phyloP scores from a whole-genome alignment of 2,329 filamentous ascomycete species.

The Epichloe scottii region DNA sequence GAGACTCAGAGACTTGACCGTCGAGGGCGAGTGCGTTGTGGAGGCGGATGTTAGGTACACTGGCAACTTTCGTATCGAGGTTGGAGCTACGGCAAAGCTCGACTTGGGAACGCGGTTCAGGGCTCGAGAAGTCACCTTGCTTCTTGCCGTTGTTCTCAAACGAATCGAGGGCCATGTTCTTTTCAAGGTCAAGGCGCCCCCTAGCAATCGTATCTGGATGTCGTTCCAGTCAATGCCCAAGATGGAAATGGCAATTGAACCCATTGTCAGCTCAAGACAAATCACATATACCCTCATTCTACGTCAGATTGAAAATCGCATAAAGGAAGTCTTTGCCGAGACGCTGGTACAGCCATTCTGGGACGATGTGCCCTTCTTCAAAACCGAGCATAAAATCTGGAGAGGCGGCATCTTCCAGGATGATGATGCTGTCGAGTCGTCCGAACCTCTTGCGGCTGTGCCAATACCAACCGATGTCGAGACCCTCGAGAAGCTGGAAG shows the following conservation, averaged over 20 bases:
- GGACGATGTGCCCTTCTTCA: slow-evolving; percentile 89
- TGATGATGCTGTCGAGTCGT: slow-evolving; percentile 31
- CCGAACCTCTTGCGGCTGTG: slow-evolving; percentile 10
- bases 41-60: slow-evolving; percentile 83
- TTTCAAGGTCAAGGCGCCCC: slow-evolving; percentile 83
- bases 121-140: slow-evolving; percentile 73
- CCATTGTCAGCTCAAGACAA: slow-evolving; percentile 86
- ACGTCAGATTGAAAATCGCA: slow-evolving; percentile 84
- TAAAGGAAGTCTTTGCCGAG: slow-evolving; percentile 87
- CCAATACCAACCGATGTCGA: slow-evolving; percentile 34
- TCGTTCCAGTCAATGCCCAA: slow-evolving; percentile 90
- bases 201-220: slow-evolving; percentile 93
- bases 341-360: slow-evolving; percentile 87
- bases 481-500: slow-evolving; percentile 35
- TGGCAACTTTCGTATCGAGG: slow-evolving; percentile 78
- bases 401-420: slow-evolving; percentile 72
- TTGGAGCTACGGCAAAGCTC: slow-evolving; percentile 85
- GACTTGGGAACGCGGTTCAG: slow-evolving; percentile 85
- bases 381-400: slow-evolving; percentile 64
- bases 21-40: slow-evolving; percentile 79
- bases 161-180: slow-evolving; percentile 75
- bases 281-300: slow-evolving; percentile 91
- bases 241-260: slow-evolving; percentile 87
- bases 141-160: slow-evolving; percentile 75
- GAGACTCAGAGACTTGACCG: slow-evolving; percentile 73